Conservation (phyloP, 352 stramenopile genomes). For the Vaucheria bursata region DNA sequence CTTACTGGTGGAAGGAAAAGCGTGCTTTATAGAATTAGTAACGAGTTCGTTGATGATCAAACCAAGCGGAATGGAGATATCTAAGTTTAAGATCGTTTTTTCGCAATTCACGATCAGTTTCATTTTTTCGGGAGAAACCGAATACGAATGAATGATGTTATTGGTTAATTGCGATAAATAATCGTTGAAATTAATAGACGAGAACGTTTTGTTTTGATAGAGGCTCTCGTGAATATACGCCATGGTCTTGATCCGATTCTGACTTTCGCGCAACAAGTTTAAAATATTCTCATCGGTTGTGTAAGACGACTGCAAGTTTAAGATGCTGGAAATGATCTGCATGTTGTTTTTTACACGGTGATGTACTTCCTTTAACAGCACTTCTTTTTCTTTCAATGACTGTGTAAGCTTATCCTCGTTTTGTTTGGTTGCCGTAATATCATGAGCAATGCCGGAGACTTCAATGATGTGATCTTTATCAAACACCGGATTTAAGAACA, state of each 20-base stretch:
- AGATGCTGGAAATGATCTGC: not conserved
- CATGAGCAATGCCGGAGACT: not conserved
- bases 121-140: not conserved
- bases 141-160: not conserved
- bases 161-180: not conserved
- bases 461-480: no score
- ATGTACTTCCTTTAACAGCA: not conserved
- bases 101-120: not conserved
- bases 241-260: not conserved
- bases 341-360: not conserved
- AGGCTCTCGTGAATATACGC: not conserved
- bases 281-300: not conserved
- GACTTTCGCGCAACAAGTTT: not conserved
- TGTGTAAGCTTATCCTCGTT: not conserved
- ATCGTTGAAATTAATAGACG: not conserved
- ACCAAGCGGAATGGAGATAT: no score
- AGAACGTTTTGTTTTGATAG: not conserved
- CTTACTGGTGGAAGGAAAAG: not conserved
- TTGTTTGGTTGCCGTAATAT: not conserved
- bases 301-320: not conserved
- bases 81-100: not conserved
- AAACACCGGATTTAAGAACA: no score
- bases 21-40: not conserved
- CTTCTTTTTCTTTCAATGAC: not conserved
- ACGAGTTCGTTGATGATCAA: constrained; percentile 1